Evolutionary conservation across 352 stramenopile genomes (phyloP).

Genomic region (Globisporangium spiculum): DNA sequence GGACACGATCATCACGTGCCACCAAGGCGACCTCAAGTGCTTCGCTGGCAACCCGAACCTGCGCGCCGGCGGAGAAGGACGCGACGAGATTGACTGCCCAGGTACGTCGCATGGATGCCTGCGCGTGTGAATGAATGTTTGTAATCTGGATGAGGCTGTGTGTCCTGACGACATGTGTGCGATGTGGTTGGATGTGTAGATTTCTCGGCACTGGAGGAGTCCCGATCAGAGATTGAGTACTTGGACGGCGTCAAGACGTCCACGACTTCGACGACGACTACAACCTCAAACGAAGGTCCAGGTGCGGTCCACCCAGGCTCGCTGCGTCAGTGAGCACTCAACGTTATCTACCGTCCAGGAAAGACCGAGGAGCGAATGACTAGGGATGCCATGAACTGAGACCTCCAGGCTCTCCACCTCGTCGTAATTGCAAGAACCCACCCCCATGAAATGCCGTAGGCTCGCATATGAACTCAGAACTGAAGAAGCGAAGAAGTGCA

Average conservation of each 20-base stretch:
- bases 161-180: not conserved
- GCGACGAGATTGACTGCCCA: constrained; percentile 43
- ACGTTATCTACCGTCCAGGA: not conserved
- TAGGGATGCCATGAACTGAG: not conserved
- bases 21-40: constrained; percentile 47
- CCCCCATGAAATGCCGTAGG: not conserved
- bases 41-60: constrained; percentile 56
- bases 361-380: not conserved
- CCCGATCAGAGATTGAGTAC: constrained; percentile 48
- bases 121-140: not conserved
- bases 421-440: not conserved
- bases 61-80: constrained; percentile 33
- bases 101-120: constrained; percentile 32
- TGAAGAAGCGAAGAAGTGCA: not conserved
- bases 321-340: not conserved
- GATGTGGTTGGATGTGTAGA: constrained; percentile 24
- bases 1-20: constrained; percentile 67
- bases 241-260: constrained; percentile 33
- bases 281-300: constrained; percentile 8
- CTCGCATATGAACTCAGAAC: not conserved
- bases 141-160: not conserved
- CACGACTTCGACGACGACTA: constrained; percentile 11
- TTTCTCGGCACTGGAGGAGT: constrained; percentile 61
- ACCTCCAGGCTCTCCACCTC: not conserved
- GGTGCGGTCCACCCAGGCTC: constrained; percentile 32